Evolutionary conservation across 192 early-diverging fungal species (phyloP).

Genomic region (Rhizoclosmatium globosum): DNA sequence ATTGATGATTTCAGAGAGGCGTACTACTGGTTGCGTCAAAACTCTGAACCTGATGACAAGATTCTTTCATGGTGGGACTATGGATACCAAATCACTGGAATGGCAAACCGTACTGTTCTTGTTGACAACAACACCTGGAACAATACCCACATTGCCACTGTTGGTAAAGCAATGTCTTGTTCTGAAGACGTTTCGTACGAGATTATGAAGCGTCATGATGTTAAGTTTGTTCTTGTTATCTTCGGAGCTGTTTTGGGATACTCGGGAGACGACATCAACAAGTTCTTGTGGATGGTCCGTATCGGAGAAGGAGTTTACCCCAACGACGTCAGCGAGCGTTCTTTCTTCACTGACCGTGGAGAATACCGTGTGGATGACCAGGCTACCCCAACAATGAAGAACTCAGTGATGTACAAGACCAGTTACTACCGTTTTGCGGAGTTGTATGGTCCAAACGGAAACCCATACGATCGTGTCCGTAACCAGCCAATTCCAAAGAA

Average conservation of each 20-base stretch:
- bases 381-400: conserved; percentile 89
- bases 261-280: conserved; percentile 99
- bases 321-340: conserved; percentile 86
- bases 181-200: conserved; percentile 93
- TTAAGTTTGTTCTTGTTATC: conserved; percentile 96
- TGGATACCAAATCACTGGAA: conserved; percentile 99
- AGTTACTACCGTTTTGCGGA: conserved; percentile 95
- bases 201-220: conserved; percentile 91
- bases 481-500: conserved; percentile 73
- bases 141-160: conserved; percentile 99
- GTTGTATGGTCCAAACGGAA: conserved; percentile 75
- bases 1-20: conserved; percentile 99
- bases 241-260: conserved; percentile 98
- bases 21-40: conserved; percentile 99
- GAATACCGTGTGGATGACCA: conserved; percentile 93
- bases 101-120: conserved; percentile 95
- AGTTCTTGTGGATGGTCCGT: conserved; percentile 99
- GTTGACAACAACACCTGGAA: conserved; percentile 99
- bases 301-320: conserved; percentile 99
- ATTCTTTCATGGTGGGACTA: conserved; percentile 99
- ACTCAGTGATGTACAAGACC: conserved; percentile 97
- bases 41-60: conserved; percentile 91
- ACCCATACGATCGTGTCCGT: conserved; percentile 85
- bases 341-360: conserved; percentile 88
- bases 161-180: conserved; percentile 93